Conservation (phyloP, 2,329 filamentous ascomycete genomes). For the Fusarium nisikadoi region DNA sequence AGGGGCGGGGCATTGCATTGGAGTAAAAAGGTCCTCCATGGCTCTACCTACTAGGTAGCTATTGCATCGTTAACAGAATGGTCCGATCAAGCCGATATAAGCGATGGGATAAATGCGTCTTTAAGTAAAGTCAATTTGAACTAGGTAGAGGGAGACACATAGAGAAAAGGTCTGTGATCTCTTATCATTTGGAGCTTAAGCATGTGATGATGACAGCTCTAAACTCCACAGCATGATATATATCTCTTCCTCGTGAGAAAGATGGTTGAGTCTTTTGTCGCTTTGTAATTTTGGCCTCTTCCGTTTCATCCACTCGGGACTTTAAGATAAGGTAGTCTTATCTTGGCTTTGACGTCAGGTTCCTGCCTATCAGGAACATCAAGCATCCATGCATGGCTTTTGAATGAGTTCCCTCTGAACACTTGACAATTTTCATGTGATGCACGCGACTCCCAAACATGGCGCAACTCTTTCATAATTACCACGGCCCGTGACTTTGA, state of each 20-base stretch:
- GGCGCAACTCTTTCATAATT: slow-evolving; percentile 2
- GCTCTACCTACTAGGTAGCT: background rate
- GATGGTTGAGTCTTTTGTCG: background rate
- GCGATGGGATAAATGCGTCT: slow-evolving; percentile 1
- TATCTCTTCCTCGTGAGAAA: background rate
- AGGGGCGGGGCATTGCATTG: slow-evolving; percentile 17
- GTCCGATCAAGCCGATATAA: slow-evolving; percentile 5
- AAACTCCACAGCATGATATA: background rate
- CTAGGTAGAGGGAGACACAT: background rate
- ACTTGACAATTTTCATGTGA: slow-evolving; percentile 30
- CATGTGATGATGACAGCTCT: slow-evolving; percentile 2
- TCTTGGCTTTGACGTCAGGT: slow-evolving; percentile 42
- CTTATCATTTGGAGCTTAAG: background rate
- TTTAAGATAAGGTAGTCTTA: background rate
- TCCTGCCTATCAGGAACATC: slow-evolving; percentile 43
- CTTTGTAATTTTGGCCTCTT: slow-evolving; percentile 18
- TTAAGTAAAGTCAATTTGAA: background rate
- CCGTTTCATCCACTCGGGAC: background rate
- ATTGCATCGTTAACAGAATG: background rate
- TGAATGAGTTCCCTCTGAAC: background rate
- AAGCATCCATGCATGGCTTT: slow-evolving; percentile 34
- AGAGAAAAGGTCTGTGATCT: background rate
- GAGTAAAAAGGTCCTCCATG: background rate
- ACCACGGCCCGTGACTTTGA: background rate
- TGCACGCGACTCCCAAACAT: slow-evolving; percentile 8